Base-by-base conservation (phyloP, 371 early-diverging fungal species). In the Chytridium lagenaria region DNA sequence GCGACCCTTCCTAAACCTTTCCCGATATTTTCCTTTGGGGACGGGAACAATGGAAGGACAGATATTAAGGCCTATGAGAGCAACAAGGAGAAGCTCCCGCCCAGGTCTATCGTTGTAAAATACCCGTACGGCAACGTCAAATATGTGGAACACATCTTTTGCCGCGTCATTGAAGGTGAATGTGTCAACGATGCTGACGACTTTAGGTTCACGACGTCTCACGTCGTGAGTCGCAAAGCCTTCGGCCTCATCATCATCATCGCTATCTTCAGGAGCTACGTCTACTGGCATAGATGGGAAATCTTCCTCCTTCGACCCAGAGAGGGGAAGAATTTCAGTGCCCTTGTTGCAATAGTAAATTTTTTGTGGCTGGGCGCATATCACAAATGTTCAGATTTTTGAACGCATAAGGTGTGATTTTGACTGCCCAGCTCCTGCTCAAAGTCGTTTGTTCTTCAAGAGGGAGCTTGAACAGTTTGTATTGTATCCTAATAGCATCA, bases 151-250 rank as follows among this genome's bases (percentile, higher is more conserved):
- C 5, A 52, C 55, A n/a, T 52, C 55, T 26, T 52, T 52, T 26
- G 55, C 55, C n/a, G 26, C 55, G 12, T 52, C n/a, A 52, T 52
- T 52, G 55, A 52, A 12, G 12, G 55, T 52, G 23, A n/a, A 52
- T 44, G 44, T 44, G 19, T 44, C 44, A 12, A 44, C 44, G 19
- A 44, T 44, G 12, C 55, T 52, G 5, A n/a, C 55, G 26, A 52
- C 55, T 52, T 52, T 26, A 10, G 26, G n/a, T 52, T 12, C n/a
- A 15, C 23, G 55, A 7, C 12, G 5, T 26, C 26, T 26, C 5
- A 26, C 23, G 26, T 12, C 55, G 12, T 52, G 55, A 10, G 55
- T 52, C 23, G 55, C n/a, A 23, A 52, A 52, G 16, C 26, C 55
- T 26, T 19, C 44, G 19, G 7, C 44, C 44, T 44, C 44, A 44